Evolutionary conservation across 78 protist genomes (phyloP), one percentile per base, ranked within the genome.

Genomic region (Cavenderia fasciculata): DNA sequence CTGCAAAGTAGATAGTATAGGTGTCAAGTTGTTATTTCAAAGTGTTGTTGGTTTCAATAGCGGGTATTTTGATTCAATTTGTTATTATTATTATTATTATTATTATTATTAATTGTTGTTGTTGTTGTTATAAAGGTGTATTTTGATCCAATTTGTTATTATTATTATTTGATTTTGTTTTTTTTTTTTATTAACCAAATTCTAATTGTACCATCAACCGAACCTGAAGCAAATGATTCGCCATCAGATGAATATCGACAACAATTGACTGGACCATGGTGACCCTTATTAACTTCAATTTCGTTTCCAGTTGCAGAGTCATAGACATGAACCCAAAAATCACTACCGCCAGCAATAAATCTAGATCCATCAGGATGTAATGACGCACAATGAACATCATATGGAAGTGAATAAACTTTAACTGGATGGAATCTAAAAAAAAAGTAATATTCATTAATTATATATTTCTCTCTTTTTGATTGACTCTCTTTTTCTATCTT

Each of bases 231-330:
- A 68, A 73, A 92, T 6, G 93, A 52, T 23, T 69, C 51, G 12
- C 95, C 95, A 65, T 87, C 92, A 36, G 97, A 94, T 0, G 95
- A 70, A 62, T 61, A 85, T 18, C 94, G 78, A 76, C 87, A 73
- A 49, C 88, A 75, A 86, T 95, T 94, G 12, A 95, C 95, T 18
- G 96, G 95, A 1, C 97, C 97, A 70, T 94, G 96, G 74, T 95
- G 97, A 3, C 95, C 96, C 75, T 95, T 95, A 76, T 74, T 63
- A 18, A 61, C 85, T 34, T 89, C 95, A 21, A 87, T 34, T 51
- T 82, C 94, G 25, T 75, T 44, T 18, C 84, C 79, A 8, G 95
- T 90, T 21, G 77, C 82, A 77, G 62, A 93, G 73, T 95, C 97
- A 23, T 66, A 70, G 36, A 87, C 93, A 56, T 90, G 94, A 21